Base-by-base conservation (phyloP, 192 early-diverging fungal species). In the Dimargaris xerosporica region DNA sequence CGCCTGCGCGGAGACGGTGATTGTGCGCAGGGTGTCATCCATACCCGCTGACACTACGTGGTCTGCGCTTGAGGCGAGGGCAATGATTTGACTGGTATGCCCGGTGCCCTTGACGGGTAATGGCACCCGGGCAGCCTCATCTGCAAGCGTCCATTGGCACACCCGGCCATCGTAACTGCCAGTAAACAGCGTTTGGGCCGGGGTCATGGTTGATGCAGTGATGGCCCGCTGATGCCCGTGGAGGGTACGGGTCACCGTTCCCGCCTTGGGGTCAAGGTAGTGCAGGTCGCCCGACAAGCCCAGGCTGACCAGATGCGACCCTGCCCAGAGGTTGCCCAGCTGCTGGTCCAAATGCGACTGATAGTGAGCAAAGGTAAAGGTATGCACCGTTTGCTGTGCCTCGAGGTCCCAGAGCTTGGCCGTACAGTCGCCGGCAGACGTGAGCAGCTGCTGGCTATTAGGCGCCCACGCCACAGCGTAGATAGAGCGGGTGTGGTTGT, bases 111-210 rank as follows among this genome's bases (percentile, higher is more conserved):
- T 45, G 10, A 91, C 61, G 21, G 63, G 70, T n/a, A 54, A 67
- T 12, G 73, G 77, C 0, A 71, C 79, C 19, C 70, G 47, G 7
- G 72, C 70, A 42, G 51, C 71, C 31, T 70, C 45, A n/a, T 43
- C 9, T 0, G 64, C 67, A 60, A 80, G 69, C 31, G 77, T 77
- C 93, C 93, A 95, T 0, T 73, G 61, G 69, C 80, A 82, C n/a
- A 94, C 80, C n/a, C 82, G 79, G 10, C 95, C 95, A 68, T 98
- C 95, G 69, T 95, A 95, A 61, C 84, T 87, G 44, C 89, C 95
- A 13, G 91, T 90, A 69, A 80, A 88, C 41, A 98, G 72, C 1
- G 81, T 85, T 23, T 75, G 67, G 10, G 65, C 65, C 7, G 76
- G 67, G 2, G 87, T 75, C 30, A 95, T 67, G 5, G 87, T 85